phyloP scores from a whole-genome alignment of 768 basidiomycete species.

The Asterophora lycoperdoides region DNA sequence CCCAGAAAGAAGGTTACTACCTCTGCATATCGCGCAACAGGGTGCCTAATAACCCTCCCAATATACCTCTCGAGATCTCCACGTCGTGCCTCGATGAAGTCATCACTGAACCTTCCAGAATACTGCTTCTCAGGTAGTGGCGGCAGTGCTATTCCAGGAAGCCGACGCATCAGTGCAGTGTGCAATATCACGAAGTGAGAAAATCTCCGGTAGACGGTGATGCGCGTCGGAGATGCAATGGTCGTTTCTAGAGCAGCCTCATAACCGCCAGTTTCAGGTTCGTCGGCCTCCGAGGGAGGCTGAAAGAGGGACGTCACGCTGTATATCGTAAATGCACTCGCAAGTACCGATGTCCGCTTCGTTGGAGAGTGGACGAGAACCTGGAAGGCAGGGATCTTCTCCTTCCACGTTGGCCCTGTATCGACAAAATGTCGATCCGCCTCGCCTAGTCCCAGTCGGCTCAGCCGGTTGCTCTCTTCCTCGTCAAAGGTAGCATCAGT shows the following conservation, averaged over 20 bases:
- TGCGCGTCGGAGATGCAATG: conserved; percentile 40
- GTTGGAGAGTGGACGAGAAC: conserved; percentile 78
- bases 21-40: conserved; percentile 73
- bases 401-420: conserved; percentile 65
- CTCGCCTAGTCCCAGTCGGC: conserved; percentile 44
- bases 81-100: conserved; percentile 78
- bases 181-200: conserved; percentile 82
- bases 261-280: conserved; percentile 14
- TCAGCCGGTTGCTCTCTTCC: conserved; percentile 37
- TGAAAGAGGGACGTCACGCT: conserved; percentile 72
- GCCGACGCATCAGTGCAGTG: conserved; percentile 58
- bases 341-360: conserved; percentile 62
- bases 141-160: conserved; percentile 76
- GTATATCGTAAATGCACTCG: conserved; percentile 74
- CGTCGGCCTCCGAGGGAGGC: conserved; percentile 17
- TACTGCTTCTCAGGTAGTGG: conserved; percentile 86
- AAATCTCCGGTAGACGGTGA: conserved; percentile 79
- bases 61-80: conserved; percentile 82
- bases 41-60: conserved; percentile 64
- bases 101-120: conserved; percentile 71
- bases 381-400: conserved; percentile 67
- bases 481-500: conserved; percentile 34
- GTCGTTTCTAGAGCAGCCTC: conserved; percentile 10
- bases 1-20: conserved; percentile 76
- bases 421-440: conserved; percentile 71